Conservation (phyloP, 257 asterid genomes). For the Gentiana dahurica region DNA sequence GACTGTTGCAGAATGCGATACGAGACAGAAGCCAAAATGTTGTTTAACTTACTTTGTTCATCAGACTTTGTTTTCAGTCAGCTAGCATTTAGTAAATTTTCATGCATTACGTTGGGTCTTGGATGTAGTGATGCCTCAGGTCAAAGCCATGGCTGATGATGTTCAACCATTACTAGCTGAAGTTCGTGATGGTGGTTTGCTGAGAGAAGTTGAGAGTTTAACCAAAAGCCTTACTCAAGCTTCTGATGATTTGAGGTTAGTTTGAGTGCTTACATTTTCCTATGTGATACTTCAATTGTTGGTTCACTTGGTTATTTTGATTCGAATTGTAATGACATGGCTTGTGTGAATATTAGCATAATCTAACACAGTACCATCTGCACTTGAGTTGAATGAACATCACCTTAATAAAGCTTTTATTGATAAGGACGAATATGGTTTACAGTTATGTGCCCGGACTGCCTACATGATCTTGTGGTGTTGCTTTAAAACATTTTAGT, state of each 20-base stretch:
- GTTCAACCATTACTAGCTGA: conserved; percentile 84
- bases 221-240: conserved; percentile 85
- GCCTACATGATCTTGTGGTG: no score
- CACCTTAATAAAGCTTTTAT: no score
- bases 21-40: neutral
- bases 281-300: neutral
- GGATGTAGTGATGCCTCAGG: conserved; percentile 83
- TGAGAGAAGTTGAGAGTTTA: conserved; percentile 78
- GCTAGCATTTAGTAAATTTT: conserved; percentile 24
- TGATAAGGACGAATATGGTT: no score
- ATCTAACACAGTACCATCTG: no score
- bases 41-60: no score
- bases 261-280: neutral
- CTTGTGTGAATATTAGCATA: neutral
- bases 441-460: no score
- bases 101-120: conserved; percentile 42
- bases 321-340: neutral
- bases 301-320: neutral
- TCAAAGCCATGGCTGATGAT: conserved; percentile 89
- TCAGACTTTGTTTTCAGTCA: neutral
- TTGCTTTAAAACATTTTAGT: no score
- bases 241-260: conserved; percentile 85
- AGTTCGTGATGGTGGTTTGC: conserved; percentile 76
- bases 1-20: neutral
- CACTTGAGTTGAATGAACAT: no score